Evolutionary conservation across 148 eudicot species (phyloP).

Genomic region (Beta vulgaris): DNA sequence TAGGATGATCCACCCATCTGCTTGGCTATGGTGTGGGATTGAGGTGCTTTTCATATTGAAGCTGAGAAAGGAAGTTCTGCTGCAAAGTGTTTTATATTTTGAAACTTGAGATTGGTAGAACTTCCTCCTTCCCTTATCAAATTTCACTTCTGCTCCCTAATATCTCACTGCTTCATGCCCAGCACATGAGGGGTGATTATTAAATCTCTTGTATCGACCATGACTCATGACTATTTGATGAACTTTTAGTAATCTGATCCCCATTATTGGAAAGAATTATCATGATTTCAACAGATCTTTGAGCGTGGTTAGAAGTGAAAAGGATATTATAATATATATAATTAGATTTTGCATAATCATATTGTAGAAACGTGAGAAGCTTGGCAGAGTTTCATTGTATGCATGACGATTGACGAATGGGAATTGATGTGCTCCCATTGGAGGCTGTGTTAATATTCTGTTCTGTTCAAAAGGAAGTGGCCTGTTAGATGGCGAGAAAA

Average conservation of each 20-base stretch:
- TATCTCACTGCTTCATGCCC: neutral
- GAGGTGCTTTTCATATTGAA: neutral
- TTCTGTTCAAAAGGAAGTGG: neutral
- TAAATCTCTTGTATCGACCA: neutral
- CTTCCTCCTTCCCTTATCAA: neutral
- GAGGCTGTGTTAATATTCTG: neutral
- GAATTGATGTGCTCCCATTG: neutral
- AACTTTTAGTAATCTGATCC: neutral
- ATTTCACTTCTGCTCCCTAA: neutral
- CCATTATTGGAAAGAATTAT: neutral
- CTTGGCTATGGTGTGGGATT: neutral
- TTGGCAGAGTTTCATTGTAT: neutral
- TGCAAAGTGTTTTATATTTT: neutral
- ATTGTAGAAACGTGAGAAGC: no score
- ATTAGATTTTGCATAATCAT: neutral
- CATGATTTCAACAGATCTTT: neutral
- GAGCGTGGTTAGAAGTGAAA: neutral
- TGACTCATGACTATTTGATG: neutral
- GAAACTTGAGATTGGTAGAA: neutral
- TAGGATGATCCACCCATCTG: neutral
- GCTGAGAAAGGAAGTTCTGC: neutral
- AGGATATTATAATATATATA: neutral
- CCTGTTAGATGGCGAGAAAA: neutral
- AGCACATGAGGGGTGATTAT: neutral
- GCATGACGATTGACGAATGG: neutral